These are phyloP conservation scores for Phytomonas francai DNA, from an alignment of 208 protist species.

Conservation along the genomic window DNA sequence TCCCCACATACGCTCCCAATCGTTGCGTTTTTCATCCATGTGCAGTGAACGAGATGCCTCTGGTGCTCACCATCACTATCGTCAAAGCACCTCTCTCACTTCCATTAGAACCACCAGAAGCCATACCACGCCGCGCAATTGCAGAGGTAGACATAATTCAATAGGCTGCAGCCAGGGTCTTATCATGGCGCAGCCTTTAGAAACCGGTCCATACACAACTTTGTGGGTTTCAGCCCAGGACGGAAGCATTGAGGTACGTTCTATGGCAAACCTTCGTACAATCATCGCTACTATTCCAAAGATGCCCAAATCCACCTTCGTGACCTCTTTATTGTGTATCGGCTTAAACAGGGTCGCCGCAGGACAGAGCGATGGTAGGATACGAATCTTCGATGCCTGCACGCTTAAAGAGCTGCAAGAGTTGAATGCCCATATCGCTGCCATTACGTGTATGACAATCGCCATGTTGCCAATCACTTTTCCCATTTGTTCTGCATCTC, in stretches of 20 bases:
- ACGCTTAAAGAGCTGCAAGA: slow-evolving; percentile 21
- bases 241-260: slow-evolving; percentile 61
- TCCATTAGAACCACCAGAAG: background rate
- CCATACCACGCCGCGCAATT: background rate
- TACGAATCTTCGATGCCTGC: slow-evolving; percentile 39
- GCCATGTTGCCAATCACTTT: slow-evolving; percentile 1
- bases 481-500: slow-evolving; percentile 9
- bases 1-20: background rate
- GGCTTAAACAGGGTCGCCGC: slow-evolving; percentile 46
- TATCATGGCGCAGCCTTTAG: slow-evolving; percentile 20
- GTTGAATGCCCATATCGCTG: slow-evolving; percentile 29
- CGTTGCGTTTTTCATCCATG: background rate
- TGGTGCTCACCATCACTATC: background rate
- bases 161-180: slow-evolving; percentile 15
- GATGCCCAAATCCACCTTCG: slow-evolving; percentile 14
- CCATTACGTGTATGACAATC: slow-evolving; percentile 46
- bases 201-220: slow-evolving; percentile 28
- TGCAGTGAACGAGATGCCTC: background rate
- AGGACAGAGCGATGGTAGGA: slow-evolving; percentile 38
- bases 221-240: slow-evolving; percentile 51
- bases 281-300: slow-evolving; percentile 25
- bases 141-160: background rate
- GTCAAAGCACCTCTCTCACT: slow-evolving; percentile 4
- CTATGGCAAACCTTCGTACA: slow-evolving; percentile 24
- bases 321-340: slow-evolving; percentile 47